These are phyloP conservation scores for Melanomma pulvis-pyrius DNA, from an alignment of 495 filamentous ascomycete genomes.

Conservation along the genomic window DNA sequence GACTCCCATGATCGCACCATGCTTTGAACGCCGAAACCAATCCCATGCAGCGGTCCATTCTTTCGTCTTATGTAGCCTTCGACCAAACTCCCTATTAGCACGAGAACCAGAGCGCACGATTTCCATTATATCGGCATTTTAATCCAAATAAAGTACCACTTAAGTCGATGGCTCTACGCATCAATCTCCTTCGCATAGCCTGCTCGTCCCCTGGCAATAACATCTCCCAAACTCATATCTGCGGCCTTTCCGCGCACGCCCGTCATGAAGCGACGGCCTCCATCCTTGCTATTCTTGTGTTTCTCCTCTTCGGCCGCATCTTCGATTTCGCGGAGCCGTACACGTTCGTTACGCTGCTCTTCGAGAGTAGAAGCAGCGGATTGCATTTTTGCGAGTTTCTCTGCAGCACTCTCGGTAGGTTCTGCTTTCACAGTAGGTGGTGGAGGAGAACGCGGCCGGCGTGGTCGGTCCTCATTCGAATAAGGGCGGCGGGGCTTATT, in stretches of 20 bases:
- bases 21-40: background rate
- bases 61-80: too few species aligned
- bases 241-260: slow-evolving; percentile 8
- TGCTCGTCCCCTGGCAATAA: slow-evolving; percentile 17
- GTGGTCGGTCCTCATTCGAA: background rate
- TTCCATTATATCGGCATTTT: too few species aligned
- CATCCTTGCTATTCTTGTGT: slow-evolving; percentile 14
- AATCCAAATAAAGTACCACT: too few species aligned
- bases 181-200: slow-evolving; percentile 8
- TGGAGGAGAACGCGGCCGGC: slow-evolving; percentile 2
- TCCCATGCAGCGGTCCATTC: background rate
- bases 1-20: background rate
- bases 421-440: background rate
- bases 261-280: slow-evolving; percentile 21
- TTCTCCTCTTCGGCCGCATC: slow-evolving; percentile 56
- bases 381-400: slow-evolving; percentile 86
- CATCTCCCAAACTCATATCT: slow-evolving; percentile 27
- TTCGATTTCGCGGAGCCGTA: slow-evolving; percentile 66
- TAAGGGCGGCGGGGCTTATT: slow-evolving; percentile 8
- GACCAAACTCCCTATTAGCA: too few species aligned
- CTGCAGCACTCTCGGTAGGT: slow-evolving; percentile 38
- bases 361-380: slow-evolving; percentile 80
- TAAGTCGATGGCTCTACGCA: background rate
- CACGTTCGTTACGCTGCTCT: slow-evolving; percentile 56
- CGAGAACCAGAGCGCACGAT: too few species aligned